These are phyloP conservation scores for Mallotus repandus DNA, from an alignment of 441 rosid species.

Conservation along the genomic window DNA sequence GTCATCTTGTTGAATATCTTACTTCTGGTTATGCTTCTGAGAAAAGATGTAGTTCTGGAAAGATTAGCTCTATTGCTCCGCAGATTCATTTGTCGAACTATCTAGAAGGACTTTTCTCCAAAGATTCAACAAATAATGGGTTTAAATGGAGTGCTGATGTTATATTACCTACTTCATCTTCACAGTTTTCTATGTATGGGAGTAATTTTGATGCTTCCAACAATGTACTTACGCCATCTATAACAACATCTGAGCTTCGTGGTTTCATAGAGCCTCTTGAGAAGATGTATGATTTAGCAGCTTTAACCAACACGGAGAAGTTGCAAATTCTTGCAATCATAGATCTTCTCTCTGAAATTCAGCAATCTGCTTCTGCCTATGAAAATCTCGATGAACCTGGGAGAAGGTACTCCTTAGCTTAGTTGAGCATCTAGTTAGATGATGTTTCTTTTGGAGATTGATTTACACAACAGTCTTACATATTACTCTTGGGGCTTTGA, in stretches of 20 bases:
- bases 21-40: slow-evolving; percentile 43
- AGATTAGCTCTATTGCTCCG: slow-evolving; percentile 42
- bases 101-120: slow-evolving; percentile 61
- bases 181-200: slow-evolving; percentile 42
- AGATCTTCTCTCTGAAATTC: slow-evolving; percentile 75
- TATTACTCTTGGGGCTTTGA: slow-evolving; percentile 9
- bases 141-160: slow-evolving; percentile 68
- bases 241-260: slow-evolving; percentile 50
- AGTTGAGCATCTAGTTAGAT: slow-evolving; percentile 13
- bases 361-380: slow-evolving; percentile 66
- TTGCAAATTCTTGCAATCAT: slow-evolving; percentile 67
- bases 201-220: slow-evolving; percentile 38
- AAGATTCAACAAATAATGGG: slow-evolving; percentile 45
- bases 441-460: slow-evolving; percentile 5
- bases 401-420: slow-evolving; percentile 55
- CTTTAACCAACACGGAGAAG: slow-evolving; percentile 50
- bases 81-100: slow-evolving; percentile 66
- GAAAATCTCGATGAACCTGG: slow-evolving; percentile 90
- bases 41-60: slow-evolving; percentile 34
- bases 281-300: slow-evolving; percentile 47
- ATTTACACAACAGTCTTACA: slow-evolving; percentile 4
- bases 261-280: slow-evolving; percentile 57
- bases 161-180: slow-evolving; percentile 40
- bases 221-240: slow-evolving; percentile 38
- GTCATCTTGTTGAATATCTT: slow-evolving; percentile 71